phyloP scores from a whole-genome alignment of 2,329 filamentous ascomycete genomes.

The Stagonosporopsis rhizophila region DNA sequence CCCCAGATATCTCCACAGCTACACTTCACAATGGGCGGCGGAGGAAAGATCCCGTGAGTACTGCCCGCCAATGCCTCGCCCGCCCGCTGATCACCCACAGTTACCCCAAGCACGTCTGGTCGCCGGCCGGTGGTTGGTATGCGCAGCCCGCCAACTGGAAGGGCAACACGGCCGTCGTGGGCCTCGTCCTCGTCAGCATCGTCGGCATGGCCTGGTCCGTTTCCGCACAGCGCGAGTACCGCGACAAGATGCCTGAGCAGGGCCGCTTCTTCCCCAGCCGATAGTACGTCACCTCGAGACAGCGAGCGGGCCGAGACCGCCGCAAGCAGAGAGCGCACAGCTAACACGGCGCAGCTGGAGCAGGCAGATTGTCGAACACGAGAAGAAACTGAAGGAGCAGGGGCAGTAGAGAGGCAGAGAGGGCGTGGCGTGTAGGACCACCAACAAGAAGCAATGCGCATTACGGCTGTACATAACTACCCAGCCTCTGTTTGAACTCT shows the following conservation, averaged over 20 bases:
- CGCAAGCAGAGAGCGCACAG: not conserved
- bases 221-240: conserved; percentile 75
- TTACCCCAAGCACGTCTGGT: conserved; percentile 99
- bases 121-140: conserved; percentile 97
- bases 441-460: conserved; percentile 13
- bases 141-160: conserved; percentile 94
- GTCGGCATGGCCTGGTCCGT: conserved; percentile 72
- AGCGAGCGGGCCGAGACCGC: not conserved
- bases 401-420: conserved; percentile 15
- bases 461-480: conserved; percentile 49
- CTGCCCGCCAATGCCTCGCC: conserved; percentile 20
- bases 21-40: conserved; percentile 69
- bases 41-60: conserved; percentile 74
- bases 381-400: conserved; percentile 58
- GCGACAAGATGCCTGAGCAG: conserved; percentile 77
- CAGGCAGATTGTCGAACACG: conserved; percentile 74
- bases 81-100: conserved; percentile 56
- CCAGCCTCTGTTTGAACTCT: conserved; percentile 51
- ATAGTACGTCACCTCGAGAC: conserved; percentile 65
- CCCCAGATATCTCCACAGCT: conserved; percentile 42
- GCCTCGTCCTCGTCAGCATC: conserved; percentile 71
- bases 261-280: conserved; percentile 83
- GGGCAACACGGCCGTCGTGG: conserved; percentile 82
- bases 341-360: conserved; percentile 66
- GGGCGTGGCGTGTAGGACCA: conserved; percentile 1